Evolutionary conservation across 768 basidiomycete genomes (phyloP), one percentile per base, ranked within the genome.

Genomic region (Pulveroboletus sp.): DNA sequence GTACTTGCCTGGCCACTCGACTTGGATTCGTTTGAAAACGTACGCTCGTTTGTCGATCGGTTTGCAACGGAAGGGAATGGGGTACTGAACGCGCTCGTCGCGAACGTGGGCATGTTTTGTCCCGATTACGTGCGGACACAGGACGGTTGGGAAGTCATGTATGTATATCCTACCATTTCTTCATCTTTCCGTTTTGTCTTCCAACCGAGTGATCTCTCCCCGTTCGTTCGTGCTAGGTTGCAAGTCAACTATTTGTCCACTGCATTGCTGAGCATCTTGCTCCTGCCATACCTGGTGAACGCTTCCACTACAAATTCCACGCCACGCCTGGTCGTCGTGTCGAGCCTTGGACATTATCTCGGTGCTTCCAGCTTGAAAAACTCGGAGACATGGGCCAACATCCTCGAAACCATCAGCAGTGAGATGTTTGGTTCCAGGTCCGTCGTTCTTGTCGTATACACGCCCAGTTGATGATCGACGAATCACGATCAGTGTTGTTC

Each of bases 111-210:
- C 15, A 39, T 60, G 18, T 53, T 50, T 2, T 15, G 10, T 0
- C 8, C 6, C 1, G 47, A 49, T 4, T 69, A 70, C 31, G 27
- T 48, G 8, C 47, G 55, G 18, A 74, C 73, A 1, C 15, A 27
- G 1, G 78, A 80, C 52, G 76, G 74, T 4, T 78, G 73, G 75
- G 77, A 80, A 54, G 27, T 57, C n/a, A 63, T 59, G 79, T 78
- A 14, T 8, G 79, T 78, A 11, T 1, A 46, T 17, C 63, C 6
- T 59, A 6, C 8, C 4, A 14, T 21, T 43, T 11, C 11, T 15
- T 15, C 3, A 11, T 13, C 8, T 44, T 33, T 27, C 35, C 36
- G 6, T 21, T 36, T 39, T 15, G n/a, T 36, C 10, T 26, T 14
- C n/a, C n/a, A 8, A 11, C 17, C 14, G 43, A 37, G 15, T 30